Conservation (phyloP, 1,284 basidiomycete species). For the Pseudozyma tsukubaensis region DNA sequence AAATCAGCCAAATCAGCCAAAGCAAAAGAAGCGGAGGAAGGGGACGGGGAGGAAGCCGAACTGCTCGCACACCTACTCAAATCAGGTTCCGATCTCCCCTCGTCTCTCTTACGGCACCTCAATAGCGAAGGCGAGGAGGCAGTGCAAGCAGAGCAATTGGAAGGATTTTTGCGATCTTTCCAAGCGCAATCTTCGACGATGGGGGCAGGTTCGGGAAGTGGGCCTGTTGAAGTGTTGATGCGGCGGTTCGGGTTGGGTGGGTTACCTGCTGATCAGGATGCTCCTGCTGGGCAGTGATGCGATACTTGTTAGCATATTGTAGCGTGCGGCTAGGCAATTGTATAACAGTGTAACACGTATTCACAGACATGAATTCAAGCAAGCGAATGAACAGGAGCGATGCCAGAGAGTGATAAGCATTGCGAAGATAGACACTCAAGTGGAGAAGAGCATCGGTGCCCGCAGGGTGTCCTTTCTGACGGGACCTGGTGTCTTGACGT, state of each 20-base stretch:
- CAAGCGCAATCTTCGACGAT: conserved; percentile 24
- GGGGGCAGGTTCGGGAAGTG: conserved; percentile 12
- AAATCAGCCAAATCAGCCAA: not conserved
- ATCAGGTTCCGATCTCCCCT: conserved; percentile 26
- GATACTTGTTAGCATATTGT: no score
- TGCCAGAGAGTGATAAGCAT: not conserved
- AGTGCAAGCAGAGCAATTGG: conserved; percentile 19
- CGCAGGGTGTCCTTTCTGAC: conserved; percentile 30
- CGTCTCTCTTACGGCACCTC: conserved; percentile 10
- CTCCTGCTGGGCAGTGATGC: not conserved
- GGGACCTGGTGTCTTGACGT: conserved; percentile 36
- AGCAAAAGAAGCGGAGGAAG: not conserved
- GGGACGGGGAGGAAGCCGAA: conserved; percentile 24
- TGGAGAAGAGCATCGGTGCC: conserved; percentile 12
- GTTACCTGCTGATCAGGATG: conserved; percentile 34
- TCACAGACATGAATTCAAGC: not conserved
- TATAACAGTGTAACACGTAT: not conserved
- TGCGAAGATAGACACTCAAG: not conserved
- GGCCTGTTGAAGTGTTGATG: conserved; percentile 44
- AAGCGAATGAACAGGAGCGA: not conserved
- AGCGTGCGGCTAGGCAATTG: no score
- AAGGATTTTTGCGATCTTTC: conserved; percentile 32
- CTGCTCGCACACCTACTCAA: conserved; percentile 32
- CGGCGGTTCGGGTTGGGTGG: conserved; percentile 32
- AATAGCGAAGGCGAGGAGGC: not conserved